A percentile compares a stretch with the other conserved stretches of the same genome.
These are phyloP conservation scores for Dinochytrium kinnereticum DNA, from an alignment of 371 early-diverging fungal species.

Conservation along the genomic window DNA sequence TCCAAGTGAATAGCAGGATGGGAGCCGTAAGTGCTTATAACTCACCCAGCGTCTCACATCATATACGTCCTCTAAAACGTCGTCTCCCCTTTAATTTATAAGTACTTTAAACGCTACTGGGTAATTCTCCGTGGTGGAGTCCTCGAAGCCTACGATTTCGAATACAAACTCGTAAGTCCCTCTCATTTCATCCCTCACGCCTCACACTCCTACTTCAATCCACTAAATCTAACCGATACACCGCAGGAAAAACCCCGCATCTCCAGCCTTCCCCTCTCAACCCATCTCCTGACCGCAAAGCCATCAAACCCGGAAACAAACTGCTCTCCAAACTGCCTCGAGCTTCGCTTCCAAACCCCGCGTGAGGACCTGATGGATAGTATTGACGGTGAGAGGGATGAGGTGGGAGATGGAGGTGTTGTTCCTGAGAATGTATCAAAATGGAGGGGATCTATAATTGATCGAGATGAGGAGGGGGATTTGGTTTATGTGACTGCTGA, in stretches of 20 bases:
- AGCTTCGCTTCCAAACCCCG: neutral
- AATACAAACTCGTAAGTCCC: conserved; percentile 41
- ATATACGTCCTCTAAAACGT: neutral
- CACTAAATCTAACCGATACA: neutral
- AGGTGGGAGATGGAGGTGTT: neutral
- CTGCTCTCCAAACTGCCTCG: neutral
- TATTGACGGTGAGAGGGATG: neutral
- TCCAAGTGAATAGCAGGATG: conserved; percentile 29
- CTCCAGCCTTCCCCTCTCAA: neutral
- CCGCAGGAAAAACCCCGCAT: neutral
- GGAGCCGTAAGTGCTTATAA: conserved; percentile 28
- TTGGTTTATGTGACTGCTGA: neutral
- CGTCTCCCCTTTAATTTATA: no score
- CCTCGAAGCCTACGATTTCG: conserved; percentile 40
- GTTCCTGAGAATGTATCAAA: neutral
- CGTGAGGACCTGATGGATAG: neutral
- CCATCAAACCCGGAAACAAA: neutral
- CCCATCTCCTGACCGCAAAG: neutral
- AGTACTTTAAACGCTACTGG: conserved; percentile 50
- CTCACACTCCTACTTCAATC: neutral
- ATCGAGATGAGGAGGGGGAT: neutral
- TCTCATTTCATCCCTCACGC: neutral
- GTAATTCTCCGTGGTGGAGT: conserved; percentile 30
- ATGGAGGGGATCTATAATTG: neutral
- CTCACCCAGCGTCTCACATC: no score